phyloP scores from a whole-genome alignment of 805 yeast species.

The Ogataea wickerhamii region DNA sequence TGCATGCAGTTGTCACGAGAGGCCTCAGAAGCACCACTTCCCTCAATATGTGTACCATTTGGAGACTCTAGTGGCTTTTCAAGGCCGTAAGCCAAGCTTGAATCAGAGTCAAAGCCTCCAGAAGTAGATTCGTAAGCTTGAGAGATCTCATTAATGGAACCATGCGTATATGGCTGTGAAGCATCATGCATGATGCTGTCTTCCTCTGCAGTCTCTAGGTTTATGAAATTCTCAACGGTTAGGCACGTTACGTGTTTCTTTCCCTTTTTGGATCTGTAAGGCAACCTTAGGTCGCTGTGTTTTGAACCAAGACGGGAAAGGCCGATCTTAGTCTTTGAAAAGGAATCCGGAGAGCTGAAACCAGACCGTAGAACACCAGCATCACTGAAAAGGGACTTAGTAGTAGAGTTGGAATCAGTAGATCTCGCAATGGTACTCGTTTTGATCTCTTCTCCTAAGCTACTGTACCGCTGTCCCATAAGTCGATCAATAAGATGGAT shows the following conservation, averaged over 20 bases:
- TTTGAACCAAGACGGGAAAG: neutral
- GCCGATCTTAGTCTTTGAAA: neutral
- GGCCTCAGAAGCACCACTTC: neutral
- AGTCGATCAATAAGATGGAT: slow-evolving; percentile 44
- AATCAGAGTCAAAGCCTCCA: neutral
- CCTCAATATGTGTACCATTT: neutral
- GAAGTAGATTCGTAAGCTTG: neutral
- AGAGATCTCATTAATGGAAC: neutral
- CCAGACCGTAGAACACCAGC: neutral
- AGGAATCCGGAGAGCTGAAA: neutral
- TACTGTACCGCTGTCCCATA: slow-evolving; percentile 3
- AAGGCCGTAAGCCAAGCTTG: slow-evolving; percentile 1
- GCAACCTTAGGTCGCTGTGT: neutral
- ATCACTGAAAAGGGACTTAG: neutral
- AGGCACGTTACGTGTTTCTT: neutral
- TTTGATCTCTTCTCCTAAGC: neutral
- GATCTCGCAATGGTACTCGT: neutral
- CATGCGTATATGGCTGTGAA: neutral
- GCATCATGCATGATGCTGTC: neutral
- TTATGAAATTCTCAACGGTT: slow-evolving; percentile 1
- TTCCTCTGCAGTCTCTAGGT: slow-evolving; percentile 1
- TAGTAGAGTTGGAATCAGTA: neutral
- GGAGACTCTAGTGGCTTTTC: slow-evolving; percentile 3
- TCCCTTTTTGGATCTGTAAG: neutral
- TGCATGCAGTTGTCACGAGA: neutral